Evolutionary conservation across 495 filamentous ascomycete genomes (phyloP), one percentile per base, ranked within the genome.

Genomic region (Evernia prunastri): DNA sequence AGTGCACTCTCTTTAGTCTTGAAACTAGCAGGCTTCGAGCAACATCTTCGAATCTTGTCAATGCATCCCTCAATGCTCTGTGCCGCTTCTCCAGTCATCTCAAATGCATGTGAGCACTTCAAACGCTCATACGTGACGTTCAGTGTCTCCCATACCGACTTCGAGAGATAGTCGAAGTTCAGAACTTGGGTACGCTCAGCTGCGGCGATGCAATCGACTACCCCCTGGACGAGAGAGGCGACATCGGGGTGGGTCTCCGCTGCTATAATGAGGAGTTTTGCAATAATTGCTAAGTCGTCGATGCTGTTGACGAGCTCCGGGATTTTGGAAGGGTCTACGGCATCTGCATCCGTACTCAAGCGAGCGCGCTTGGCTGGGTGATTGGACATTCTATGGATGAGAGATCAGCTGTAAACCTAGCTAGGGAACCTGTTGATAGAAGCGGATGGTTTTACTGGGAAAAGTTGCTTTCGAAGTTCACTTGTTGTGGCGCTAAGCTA

Each of bases 1-100:
- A 58, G 29, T 25, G 56, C 56, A 58, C 33, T 58, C 35, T 39
- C 35, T 29, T 58, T 58, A 6, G 56, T 58, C n/a, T 37, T 58
- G 56, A 58, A 42, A 18, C 33, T 58, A 20, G 56, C 56, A 39
- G 35, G 13, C 56, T 37, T 42, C 17, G 56, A 33, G 56, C 56
- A 58, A 25, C 39, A 6, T 9, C 11, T 58, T 10, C 33, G 56
- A 20, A 58, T 58, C 4, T 8, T 29, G 1, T n/a, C 15, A 29
- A 58, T 15, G 35, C 35, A 42, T 8, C 0, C 49, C 49, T 31
- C 49, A 53, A 53, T 31, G 4, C 15, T 53, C 13, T 17, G 1
- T 29, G n/a, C 11, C n/a, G 56, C 56, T 11, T 58, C 56, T 37
- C 56, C 56, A 10, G 56, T 11, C 23, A 42, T 27, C 12, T 58